phyloP scores from a whole-genome alignment of 2,329 filamentous ascomycete species.

The Pseudofabraea citricarpa region DNA sequence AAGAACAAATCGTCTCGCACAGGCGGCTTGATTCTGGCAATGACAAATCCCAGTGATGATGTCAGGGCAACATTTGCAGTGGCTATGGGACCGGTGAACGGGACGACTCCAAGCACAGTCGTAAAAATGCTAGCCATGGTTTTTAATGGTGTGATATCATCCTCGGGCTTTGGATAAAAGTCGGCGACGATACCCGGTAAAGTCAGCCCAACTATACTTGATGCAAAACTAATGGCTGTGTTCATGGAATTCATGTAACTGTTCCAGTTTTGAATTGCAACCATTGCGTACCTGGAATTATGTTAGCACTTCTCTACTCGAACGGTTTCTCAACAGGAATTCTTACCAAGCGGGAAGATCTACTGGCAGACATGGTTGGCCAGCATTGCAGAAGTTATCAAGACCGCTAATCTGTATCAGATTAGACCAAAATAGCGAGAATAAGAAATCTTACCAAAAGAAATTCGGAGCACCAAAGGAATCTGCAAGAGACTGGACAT shows the following conservation, averaged over 20 bases:
- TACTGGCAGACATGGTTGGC: slow-evolving; percentile 12
- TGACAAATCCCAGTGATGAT: not conserved
- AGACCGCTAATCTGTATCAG: slow-evolving; percentile 9
- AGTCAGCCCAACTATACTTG: slow-evolving; percentile 2
- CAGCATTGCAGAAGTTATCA: slow-evolving; percentile 11
- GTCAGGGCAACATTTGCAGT: not conserved
- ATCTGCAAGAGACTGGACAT: slow-evolving; percentile 9
- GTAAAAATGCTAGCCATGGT: slow-evolving; percentile 2
- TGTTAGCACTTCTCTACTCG: not conserved
- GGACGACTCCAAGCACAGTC: slow-evolving; percentile 4
- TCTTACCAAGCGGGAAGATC: slow-evolving; percentile 11
- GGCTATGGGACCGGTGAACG: slow-evolving; percentile 6
- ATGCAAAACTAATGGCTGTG: slow-evolving; percentile 10
- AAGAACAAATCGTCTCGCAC: slow-evolving; percentile 5
- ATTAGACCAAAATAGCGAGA: not conserved
- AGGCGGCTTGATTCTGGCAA: slow-evolving; percentile 1
- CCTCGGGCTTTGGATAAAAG: slow-evolving; percentile 7
- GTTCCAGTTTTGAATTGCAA: slow-evolving; percentile 13
- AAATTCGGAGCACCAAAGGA: slow-evolving; percentile 13
- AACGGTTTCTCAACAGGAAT: not conserved
- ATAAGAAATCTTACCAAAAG: slow-evolving; percentile 9
- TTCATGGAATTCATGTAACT: slow-evolving; percentile 14
- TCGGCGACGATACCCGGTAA: slow-evolving; percentile 7
- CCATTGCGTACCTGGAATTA: slow-evolving; percentile 7
- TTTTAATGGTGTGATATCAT: slow-evolving; percentile 8